Evolutionary conservation across 371 early-diverging fungal genomes (phyloP).

Genomic region (Mucor velutinosus): DNA sequence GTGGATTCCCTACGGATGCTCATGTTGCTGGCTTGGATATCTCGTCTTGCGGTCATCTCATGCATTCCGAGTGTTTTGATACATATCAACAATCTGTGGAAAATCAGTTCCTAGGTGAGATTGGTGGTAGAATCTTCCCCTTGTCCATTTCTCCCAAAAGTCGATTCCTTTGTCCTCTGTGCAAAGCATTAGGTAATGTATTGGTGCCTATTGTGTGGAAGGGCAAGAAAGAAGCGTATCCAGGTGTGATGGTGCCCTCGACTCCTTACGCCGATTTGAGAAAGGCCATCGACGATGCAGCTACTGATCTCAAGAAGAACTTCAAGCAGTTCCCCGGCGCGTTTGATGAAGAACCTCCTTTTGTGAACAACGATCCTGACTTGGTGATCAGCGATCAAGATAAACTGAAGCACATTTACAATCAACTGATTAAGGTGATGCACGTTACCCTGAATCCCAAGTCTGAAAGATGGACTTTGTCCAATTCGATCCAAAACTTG

Average conservation of each 20-base stretch:
- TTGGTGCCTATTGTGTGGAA: constrained; percentile 75
- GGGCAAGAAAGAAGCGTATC: constrained; percentile 61
- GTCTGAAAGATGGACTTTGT: background rate
- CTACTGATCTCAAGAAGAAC: constrained; percentile 6
- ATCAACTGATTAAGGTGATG: constrained; percentile 27
- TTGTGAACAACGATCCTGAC: constrained; percentile 24
- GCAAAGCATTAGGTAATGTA: constrained; percentile 92
- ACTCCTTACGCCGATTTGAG: constrained; percentile 25
- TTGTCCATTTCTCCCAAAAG: constrained; percentile 23
- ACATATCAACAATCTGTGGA: constrained; percentile 77
- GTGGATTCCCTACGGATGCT: constrained; percentile 58
- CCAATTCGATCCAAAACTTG: constrained; percentile 28
- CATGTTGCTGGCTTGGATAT: constrained; percentile 64
- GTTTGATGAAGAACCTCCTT: constrained; percentile 18
- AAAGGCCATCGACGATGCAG: constrained; percentile 14
- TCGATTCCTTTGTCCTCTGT: constrained; percentile 93
- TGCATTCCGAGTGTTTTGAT: constrained; percentile 92
- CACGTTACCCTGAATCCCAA: constrained; percentile 1
- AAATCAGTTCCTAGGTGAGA: constrained; percentile 13
- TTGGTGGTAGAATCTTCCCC: constrained; percentile 44
- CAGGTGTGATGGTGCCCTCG: constrained; percentile 49
- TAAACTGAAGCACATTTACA: constrained; percentile 30
- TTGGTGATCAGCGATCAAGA: constrained; percentile 24
- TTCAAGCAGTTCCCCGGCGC: constrained; percentile 24
- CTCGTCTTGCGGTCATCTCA: constrained; percentile 94